Evolutionary conservation across 305 asterid species (phyloP).

Genomic region (Striga hermonthica): DNA sequence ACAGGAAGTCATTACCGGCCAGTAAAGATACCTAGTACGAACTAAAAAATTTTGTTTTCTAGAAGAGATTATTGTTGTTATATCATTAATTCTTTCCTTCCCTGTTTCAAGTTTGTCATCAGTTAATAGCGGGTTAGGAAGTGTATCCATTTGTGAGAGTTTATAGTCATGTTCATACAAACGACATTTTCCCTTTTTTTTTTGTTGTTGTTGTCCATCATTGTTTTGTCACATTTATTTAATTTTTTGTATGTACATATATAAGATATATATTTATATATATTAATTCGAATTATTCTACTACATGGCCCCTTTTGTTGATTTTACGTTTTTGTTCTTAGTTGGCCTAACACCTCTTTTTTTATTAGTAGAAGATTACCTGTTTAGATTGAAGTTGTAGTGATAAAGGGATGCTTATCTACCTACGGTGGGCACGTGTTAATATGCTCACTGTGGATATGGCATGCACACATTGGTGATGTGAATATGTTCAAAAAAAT

Average conservation of each 20-base stretch:
- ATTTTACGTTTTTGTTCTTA: too few relatives aligned
- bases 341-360: too few relatives aligned
- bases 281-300: slow-evolving; percentile 19
- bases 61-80: not conserved
- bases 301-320: too few relatives aligned
- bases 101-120: slow-evolving; percentile 37
- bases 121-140: slow-evolving; percentile 37
- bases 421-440: too few relatives aligned
- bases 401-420: too few relatives aligned
- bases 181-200: not conserved
- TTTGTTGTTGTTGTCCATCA: not conserved
- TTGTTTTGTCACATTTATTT: slow-evolving; percentile 14
- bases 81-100: slow-evolving; percentile 42
- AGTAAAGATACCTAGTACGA: slow-evolving; percentile 37
- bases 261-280: not conserved
- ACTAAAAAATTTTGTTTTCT: slow-evolving; percentile 39
- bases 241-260: slow-evolving; percentile 39
- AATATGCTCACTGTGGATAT: too few relatives aligned
- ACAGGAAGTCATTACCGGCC: slow-evolving; percentile 52
- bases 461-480: too few relatives aligned
- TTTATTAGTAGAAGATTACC: too few relatives aligned
- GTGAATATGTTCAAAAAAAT: too few relatives aligned
- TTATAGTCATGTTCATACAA: slow-evolving; percentile 34
- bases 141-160: slow-evolving; percentile 42
- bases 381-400: too few relatives aligned